phyloP scores from a whole-genome alignment of 139 green algal species.

The Chlorella ohadii region DNA sequence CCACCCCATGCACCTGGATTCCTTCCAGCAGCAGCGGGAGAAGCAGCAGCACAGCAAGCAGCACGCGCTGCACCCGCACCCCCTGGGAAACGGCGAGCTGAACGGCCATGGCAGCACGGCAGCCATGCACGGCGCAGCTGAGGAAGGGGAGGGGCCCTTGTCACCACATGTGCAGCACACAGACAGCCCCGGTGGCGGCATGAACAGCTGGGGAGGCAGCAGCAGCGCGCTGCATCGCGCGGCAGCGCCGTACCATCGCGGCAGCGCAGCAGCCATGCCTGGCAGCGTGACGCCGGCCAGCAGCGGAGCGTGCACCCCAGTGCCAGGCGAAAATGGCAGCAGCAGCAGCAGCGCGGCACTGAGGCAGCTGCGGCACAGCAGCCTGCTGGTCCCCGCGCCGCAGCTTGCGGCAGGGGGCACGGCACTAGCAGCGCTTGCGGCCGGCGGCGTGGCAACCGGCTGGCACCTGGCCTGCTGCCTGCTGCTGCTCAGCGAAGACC shows the following conservation, averaged over 20 bases:
- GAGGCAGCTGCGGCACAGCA: not conserved
- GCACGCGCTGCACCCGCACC: too few species aligned
- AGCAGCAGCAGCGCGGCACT: not conserved
- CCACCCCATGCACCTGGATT: too few species aligned
- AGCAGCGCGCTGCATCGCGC: not conserved
- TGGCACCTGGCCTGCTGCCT: constrained; percentile 21
- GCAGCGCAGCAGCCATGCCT: not conserved
- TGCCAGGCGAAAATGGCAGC: too few species aligned
- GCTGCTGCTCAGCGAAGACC: not conserved
- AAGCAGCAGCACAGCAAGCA: too few species aligned
- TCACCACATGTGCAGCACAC: too few species aligned
- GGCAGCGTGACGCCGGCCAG: not conserved
- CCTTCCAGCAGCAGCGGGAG: too few species aligned
- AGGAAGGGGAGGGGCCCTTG: too few species aligned
- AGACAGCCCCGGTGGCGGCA: not conserved
- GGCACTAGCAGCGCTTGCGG: not conserved
- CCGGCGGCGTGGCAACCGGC: constrained; percentile 3
- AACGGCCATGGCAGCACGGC: too few species aligned
- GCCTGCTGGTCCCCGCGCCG: not conserved
- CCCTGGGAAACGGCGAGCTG: too few species aligned
- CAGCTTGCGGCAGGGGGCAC: not conserved
- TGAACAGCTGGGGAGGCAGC: constrained; percentile 16
- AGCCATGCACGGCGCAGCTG: too few species aligned
- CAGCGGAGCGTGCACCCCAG: not conserved
- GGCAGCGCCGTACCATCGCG: constrained; percentile 17